These are phyloP conservation scores for Cicer cuneatum DNA, from an alignment of 306 rosid species.

Conservation along the genomic window DNA sequence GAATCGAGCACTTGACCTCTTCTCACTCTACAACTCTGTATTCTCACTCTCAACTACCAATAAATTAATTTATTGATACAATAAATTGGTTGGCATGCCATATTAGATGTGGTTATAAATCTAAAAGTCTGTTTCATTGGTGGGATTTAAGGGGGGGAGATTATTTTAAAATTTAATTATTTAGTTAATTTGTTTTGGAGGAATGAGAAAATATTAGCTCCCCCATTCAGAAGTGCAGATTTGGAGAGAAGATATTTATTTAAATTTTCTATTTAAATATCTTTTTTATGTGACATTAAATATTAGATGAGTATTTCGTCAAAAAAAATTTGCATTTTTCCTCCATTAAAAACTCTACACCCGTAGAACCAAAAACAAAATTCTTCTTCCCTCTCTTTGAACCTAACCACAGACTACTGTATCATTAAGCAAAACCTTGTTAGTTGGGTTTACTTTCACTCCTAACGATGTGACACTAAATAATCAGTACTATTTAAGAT, in stretches of 20 bases:
- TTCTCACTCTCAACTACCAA: constrained; percentile 1
- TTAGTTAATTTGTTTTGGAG: background rate
- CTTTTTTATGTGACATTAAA: too few relatives aligned
- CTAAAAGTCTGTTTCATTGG: background rate
- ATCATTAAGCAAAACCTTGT: background rate
- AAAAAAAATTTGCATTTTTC: too few relatives aligned
- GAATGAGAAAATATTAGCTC: background rate
- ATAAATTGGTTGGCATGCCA: background rate
- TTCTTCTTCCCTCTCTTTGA: too few relatives aligned
- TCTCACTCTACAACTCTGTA: background rate
- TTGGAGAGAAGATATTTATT: too few relatives aligned
- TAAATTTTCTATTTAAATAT: too few relatives aligned
- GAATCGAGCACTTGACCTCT: background rate
- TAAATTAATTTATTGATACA: background rate
- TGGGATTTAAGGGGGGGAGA: background rate
- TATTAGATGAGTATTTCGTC: too few relatives aligned
- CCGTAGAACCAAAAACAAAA: too few relatives aligned
- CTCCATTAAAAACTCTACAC: too few relatives aligned
- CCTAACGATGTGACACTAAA: background rate
- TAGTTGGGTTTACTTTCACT: background rate
- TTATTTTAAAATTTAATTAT: background rate
- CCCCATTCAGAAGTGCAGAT: background rate
- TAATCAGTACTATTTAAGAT: background rate
- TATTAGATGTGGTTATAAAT: background rate
- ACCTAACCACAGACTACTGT: too few relatives aligned